Evolutionary conservation across 2,329 filamentous ascomycete species (phyloP).

Genomic region (Aspergillus eucalypticola): DNA sequence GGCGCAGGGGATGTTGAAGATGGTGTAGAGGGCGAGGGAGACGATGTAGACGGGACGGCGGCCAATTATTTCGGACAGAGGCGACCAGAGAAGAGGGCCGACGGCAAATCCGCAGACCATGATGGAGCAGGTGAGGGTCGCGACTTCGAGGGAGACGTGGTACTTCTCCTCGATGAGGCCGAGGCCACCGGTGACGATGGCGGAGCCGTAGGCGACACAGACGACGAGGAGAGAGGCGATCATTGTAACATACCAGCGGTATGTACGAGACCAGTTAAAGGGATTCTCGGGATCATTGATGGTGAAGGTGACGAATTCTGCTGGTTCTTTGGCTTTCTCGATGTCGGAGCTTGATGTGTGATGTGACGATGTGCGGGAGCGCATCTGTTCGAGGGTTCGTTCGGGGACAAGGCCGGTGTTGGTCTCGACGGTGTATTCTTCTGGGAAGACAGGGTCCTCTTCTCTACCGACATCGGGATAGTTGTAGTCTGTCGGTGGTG

Average conservation of each 20-base stretch:
- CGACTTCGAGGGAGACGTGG: conserved; percentile 68
- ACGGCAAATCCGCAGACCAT: conserved; percentile 78
- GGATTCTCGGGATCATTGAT: conserved; percentile 70
- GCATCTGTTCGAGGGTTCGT: conserved; percentile 13
- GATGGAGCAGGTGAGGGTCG: conserved; percentile 67
- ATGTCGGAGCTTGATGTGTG: conserved; percentile 3
- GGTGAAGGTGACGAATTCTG: conserved; percentile 61
- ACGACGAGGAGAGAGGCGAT: conserved; percentile 72
- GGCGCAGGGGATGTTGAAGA: conserved; percentile 40
- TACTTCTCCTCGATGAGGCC: conserved; percentile 63
- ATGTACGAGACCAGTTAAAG: conserved; percentile 73
- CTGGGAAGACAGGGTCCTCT: conserved; percentile 15
- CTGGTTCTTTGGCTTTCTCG: conserved; percentile 27
- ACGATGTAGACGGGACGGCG: conserved; percentile 37
- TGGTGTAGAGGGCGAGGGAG: conserved; percentile 32
- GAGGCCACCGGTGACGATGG: conserved; percentile 74
- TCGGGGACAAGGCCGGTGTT: conserved; percentile 17
- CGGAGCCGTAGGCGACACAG: conserved; percentile 66
- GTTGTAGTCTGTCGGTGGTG: conserved; percentile 29
- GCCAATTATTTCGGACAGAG: conserved; percentile 35
- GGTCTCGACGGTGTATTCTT: conserved; percentile 18
- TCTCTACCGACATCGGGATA: conserved; percentile 28
- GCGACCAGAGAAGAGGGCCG: conserved; percentile 34
- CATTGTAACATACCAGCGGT: conserved; percentile 82
- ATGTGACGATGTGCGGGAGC: conserved; percentile 6